Percentiles rank a stretch among this genome's conserved stretches.
phyloP scores from a whole-genome alignment of 1,284 basidiomycete species.

The Thelephora terrestris region DNA sequence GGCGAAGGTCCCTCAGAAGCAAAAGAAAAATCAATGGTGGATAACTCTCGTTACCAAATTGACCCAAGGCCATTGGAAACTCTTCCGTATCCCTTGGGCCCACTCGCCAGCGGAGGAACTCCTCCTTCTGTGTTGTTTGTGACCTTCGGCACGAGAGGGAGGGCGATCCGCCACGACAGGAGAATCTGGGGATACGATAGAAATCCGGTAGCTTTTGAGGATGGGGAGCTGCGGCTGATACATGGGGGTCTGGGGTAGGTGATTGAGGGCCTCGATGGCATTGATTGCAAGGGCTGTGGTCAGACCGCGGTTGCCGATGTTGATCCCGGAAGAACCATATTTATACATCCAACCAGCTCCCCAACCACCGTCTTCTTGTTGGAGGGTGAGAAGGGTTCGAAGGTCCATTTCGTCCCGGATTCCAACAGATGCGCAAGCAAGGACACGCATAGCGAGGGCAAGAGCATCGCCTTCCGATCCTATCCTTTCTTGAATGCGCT shows the following conservation, averaged over 20 bases:
- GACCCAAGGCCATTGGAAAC: neutral
- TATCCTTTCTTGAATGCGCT: constrained; percentile 38
- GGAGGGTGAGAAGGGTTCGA: constrained; percentile 29
- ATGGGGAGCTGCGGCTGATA: neutral
- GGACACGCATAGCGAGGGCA: constrained; percentile 36
- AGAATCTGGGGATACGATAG: neutral
- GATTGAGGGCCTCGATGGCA: constrained; percentile 16
- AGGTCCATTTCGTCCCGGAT: constrained; percentile 33
- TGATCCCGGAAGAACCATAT: constrained; percentile 31
- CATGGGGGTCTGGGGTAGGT: constrained; percentile 3
- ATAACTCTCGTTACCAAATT: neutral
- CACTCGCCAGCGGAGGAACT: neutral
- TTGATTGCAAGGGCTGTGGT: constrained; percentile 28
- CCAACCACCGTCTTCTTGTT: constrained; percentile 43
- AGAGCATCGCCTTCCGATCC: constrained; percentile 38
- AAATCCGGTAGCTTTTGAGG: neutral
- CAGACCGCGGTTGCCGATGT: constrained; percentile 36
- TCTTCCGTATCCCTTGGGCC: neutral
- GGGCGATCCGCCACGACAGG: too few species aligned
- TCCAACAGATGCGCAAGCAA: constrained; percentile 31
- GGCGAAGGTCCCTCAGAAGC: too few species aligned
- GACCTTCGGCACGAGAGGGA: too few species aligned
- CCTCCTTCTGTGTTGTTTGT: neutral
- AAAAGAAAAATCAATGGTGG: neutral
- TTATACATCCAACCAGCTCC: constrained; percentile 39